Evolutionary conservation across 1,284 basidiomycete species (phyloP).

Genomic region (Tilletia setariae): DNA sequence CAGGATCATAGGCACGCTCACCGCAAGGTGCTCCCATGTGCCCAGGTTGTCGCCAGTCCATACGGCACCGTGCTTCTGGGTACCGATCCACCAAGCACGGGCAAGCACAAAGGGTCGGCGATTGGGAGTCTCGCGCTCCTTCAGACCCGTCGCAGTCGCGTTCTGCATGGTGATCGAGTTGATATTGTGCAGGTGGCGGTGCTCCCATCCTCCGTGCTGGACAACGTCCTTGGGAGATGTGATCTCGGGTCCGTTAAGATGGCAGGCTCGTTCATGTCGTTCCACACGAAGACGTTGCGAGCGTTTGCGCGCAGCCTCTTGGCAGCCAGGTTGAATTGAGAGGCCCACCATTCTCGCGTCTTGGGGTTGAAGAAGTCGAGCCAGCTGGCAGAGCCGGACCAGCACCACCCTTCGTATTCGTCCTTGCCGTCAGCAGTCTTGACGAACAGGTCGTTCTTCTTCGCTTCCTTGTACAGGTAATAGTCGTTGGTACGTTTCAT

Average conservation of each 20-base stretch:
- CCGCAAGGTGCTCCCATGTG: slow-evolving; percentile 94
- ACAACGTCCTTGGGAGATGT: slow-evolving; percentile 92
- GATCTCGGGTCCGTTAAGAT: slow-evolving; percentile 98
- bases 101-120: slow-evolving; percentile 82
- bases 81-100: slow-evolving; percentile 89
- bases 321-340: slow-evolving; percentile 36
- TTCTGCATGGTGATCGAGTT: slow-evolving; percentile 68
- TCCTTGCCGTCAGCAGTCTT: slow-evolving; percentile 71
- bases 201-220: slow-evolving; percentile 92
- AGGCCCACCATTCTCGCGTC: slow-evolving; percentile 82
- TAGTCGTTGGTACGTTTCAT: slow-evolving; percentile 78
- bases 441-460: slow-evolving; percentile 74
- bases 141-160: slow-evolving; percentile 74
- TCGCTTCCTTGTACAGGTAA: slow-evolving; percentile 80
- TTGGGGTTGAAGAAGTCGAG: slow-evolving; percentile 93
- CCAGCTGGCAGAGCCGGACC: slow-evolving; percentile 92
- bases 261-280: slow-evolving; percentile 99
- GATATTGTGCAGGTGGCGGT: slow-evolving; percentile 90
- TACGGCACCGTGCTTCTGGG: slow-evolving; percentile 91
- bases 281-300: slow-evolving; percentile 81
- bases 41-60: slow-evolving; percentile 99
- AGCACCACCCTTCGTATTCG: slow-evolving; percentile 98
- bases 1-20: slow-evolving; percentile 89
- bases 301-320: slow-evolving; percentile 47
- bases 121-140: slow-evolving; percentile 63